Evolutionary conservation across 2,329 filamentous ascomycete species (phyloP).

Genomic region (Paraphaeosphaeria minitans): DNA sequence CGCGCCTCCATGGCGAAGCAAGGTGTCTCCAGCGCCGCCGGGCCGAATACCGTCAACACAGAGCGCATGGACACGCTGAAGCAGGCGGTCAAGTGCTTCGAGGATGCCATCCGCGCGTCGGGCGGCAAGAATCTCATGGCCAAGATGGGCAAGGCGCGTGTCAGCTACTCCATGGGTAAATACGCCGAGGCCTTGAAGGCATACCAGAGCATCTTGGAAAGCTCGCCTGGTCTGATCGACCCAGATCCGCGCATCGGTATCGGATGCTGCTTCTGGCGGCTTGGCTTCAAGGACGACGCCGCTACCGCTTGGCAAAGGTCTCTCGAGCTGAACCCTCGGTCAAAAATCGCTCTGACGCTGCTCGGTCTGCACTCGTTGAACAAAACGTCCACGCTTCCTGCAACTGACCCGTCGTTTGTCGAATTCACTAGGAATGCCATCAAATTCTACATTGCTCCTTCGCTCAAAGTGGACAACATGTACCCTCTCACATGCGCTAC

Average conservation of each 20-base stretch:
- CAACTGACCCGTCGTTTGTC: conserved; percentile 83
- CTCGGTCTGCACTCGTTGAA: conserved; percentile 90
- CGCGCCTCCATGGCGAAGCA: conserved; percentile 75
- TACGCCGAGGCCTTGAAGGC: conserved; percentile 80
- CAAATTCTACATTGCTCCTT: conserved; percentile 90
- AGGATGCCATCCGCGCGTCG: conserved; percentile 87
- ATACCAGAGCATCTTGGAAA: conserved; percentile 86
- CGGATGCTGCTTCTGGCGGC: conserved; percentile 95
- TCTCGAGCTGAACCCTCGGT: conserved; percentile 79
- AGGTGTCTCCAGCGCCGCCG: conserved; percentile 70
- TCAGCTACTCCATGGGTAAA: conserved; percentile 83
- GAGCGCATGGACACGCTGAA: conserved; percentile 81
- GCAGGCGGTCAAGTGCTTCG: conserved; percentile 88
- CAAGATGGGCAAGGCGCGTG: conserved; percentile 84
- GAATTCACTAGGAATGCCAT: conserved; percentile 90
- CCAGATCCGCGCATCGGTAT: conserved; percentile 96
- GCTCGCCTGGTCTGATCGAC: conserved; percentile 85
- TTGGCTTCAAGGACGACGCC: conserved; percentile 92
- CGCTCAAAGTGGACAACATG: conserved; percentile 91
- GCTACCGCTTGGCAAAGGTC: conserved; percentile 88
- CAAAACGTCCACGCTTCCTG: conserved; percentile 79
- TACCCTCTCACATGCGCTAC: conserved; percentile 87
- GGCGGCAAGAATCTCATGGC: conserved; percentile 90
- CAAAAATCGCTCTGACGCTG: conserved; percentile 88
- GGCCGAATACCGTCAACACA: conserved; percentile 66